Percentiles rank a stretch among this genome's conserved stretches.
These are phyloP conservation scores for Claviceps citrina DNA, from an alignment of 2,329 filamentous ascomycete genomes.

Conservation along the genomic window DNA sequence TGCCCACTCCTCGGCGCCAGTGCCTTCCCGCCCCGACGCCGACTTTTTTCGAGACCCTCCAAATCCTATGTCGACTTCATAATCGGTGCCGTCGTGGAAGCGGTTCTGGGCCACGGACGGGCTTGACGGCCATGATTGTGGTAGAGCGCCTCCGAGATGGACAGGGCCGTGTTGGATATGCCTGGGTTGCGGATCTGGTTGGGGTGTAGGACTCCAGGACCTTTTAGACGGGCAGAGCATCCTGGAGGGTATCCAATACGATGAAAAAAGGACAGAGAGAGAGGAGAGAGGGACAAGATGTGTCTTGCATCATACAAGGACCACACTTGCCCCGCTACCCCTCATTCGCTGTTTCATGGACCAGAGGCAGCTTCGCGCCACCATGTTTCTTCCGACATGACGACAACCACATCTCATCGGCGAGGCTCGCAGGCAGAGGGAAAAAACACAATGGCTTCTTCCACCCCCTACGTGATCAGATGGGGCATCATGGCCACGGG, in stretches of 20 bases:
- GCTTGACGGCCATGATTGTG: conserved; percentile 24
- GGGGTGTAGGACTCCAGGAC: conserved; percentile 53
- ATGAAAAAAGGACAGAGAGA: no score
- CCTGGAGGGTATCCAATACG: conserved; percentile 23
- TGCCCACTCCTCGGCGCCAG: conserved; percentile 33
- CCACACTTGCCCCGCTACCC: no score
- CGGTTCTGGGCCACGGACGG: conserved; percentile 59
- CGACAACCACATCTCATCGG: no score
- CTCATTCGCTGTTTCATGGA: no score
- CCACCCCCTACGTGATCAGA: conserved; percentile 31
- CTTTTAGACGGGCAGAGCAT: conserved; percentile 49
- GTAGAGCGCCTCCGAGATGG: conserved; percentile 38
- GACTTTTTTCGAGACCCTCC: conserved; percentile 25
- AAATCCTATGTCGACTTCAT: conserved; percentile 43
- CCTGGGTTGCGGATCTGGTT: conserved; percentile 49
- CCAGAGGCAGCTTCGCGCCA: no score
- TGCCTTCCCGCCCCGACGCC: conserved; percentile 26
- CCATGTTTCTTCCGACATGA: no score
- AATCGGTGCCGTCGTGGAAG: conserved; percentile 45
- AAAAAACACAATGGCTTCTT: conserved; percentile 27
- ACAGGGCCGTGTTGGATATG: conserved; percentile 57
- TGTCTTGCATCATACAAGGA: no score
- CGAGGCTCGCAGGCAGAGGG: no score
- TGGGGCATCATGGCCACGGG: conserved; percentile 50
- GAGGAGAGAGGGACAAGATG: no score